phyloP scores from a whole-genome alignment of 31 red algal species.

The Odonthalia washingtoniensis region DNA sequence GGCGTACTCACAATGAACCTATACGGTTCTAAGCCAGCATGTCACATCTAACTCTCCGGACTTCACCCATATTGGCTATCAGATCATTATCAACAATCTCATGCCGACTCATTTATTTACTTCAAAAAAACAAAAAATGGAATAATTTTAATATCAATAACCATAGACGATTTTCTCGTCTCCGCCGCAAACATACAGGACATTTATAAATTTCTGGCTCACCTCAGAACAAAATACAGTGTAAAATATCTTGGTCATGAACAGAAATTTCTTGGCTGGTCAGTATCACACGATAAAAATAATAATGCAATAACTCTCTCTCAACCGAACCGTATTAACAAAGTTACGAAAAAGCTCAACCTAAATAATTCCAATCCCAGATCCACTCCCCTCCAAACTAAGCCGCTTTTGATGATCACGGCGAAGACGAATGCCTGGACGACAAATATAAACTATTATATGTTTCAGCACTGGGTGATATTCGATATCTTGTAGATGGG shows the following conservation, averaged over 20 bases:
- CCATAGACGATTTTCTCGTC: constrained; percentile 28
- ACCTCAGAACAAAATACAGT: neutral
- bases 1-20: neutral
- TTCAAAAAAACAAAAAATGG: neutral
- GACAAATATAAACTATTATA: no score
- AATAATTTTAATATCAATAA: neutral
- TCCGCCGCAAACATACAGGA: neutral
- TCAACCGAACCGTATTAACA: neutral
- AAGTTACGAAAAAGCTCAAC: neutral
- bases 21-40: constrained; percentile 18
- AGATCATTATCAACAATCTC: neutral
- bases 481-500: constrained; percentile 14
- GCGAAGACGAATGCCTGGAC: no score
- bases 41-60: neutral
- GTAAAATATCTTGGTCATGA: neutral
- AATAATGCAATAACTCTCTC: neutral
- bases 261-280: neutral
- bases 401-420: no score
- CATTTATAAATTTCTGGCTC: neutral
- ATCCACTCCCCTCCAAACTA: neutral
- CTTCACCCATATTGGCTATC: neutral
- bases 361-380: neutral
- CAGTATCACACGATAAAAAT: neutral
- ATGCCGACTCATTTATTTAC: constrained; percentile 1
- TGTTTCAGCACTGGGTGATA: no score